Evolutionary conservation across 208 protist genomes (phyloP).

Genomic region (Trypanosomatidae sp.): DNA sequence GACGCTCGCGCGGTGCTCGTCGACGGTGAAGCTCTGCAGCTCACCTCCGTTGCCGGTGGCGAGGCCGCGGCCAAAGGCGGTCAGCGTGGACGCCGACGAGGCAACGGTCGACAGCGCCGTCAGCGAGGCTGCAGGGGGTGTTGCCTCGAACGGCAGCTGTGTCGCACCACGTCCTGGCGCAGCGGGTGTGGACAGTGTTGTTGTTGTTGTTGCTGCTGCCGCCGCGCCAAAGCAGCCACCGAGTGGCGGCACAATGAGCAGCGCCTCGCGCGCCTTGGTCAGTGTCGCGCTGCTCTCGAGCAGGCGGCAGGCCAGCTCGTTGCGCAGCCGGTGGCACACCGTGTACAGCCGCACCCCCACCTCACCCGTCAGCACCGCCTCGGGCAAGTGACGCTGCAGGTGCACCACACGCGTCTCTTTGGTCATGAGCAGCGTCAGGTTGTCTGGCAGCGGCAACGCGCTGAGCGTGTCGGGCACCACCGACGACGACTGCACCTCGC

Average conservation of each 20-base stretch:
- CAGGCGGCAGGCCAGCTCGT: slow-evolving; percentile 41
- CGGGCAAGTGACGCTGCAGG: slow-evolving; percentile 18
- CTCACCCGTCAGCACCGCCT: slow-evolving; percentile 10
- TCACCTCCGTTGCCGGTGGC: too few species aligned
- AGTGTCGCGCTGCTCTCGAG: slow-evolving; percentile 34
- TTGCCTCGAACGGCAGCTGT: too few species aligned
- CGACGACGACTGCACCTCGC: slow-evolving; percentile 6
- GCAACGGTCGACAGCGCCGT: too few species aligned
- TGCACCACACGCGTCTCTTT: slow-evolving; percentile 32
- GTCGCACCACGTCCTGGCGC: too few species aligned
- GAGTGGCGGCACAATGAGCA: slow-evolving; percentile 17
- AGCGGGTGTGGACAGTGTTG: too few species aligned
- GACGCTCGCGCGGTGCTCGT: too few species aligned
- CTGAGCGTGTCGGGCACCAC: slow-evolving; percentile 15
- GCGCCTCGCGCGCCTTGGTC: slow-evolving; percentile 29
- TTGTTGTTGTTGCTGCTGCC: neutral
- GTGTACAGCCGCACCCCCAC: slow-evolving; percentile 12
- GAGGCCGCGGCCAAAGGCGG: too few species aligned
- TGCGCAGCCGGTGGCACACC: slow-evolving; percentile 42
- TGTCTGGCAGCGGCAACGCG: slow-evolving; percentile 25
- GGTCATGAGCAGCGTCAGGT: slow-evolving; percentile 18
- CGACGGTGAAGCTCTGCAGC: too few species aligned
- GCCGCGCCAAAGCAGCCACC: neutral
- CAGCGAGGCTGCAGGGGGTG: too few species aligned
- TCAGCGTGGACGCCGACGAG: too few species aligned